phyloP scores from a whole-genome alignment of 768 basidiomycete genomes.

The Cubamyces lactineus region DNA sequence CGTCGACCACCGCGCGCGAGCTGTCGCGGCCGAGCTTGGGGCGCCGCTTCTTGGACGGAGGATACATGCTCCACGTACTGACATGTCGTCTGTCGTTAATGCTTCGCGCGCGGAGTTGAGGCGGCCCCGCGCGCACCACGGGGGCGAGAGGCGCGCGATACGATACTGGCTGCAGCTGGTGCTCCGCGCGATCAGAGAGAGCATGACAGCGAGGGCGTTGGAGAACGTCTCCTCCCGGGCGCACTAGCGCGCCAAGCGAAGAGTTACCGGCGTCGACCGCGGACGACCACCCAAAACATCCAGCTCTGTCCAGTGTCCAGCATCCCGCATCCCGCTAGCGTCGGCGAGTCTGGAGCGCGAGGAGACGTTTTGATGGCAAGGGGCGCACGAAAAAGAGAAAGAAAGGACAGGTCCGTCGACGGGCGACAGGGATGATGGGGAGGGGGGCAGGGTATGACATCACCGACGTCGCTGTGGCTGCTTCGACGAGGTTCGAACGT shows the following conservation, averaged over 20 bases:
- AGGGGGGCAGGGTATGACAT: neutral
- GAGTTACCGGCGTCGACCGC: neutral
- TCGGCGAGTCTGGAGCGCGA: neutral
- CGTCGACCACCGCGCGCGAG: neutral
- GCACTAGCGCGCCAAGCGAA: neutral
- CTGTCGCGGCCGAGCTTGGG: neutral
- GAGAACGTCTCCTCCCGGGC: neutral
- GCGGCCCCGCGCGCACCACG: neutral
- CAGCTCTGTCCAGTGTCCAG: neutral
- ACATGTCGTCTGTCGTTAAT: neutral
- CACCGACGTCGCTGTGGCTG: slow-evolving; percentile 2
- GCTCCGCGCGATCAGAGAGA: slow-evolving; percentile 3
- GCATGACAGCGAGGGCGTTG: neutral
- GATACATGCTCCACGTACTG: neutral
- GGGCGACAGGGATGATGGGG: too few species aligned
- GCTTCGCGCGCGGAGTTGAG: neutral
- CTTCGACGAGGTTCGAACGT: slow-evolving; percentile 4
- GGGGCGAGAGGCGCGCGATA: neutral
- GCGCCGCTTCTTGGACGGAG: neutral
- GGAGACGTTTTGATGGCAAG: neutral
- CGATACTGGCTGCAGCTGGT: too few species aligned
- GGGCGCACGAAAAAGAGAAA: neutral
- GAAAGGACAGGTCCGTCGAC: too few species aligned
- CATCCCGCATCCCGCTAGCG: too few species aligned
- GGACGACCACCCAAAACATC: neutral